Evolutionary conservation across 495 filamentous ascomycete species (phyloP), one percentile per base, ranked within the genome.

Genomic region (Venustampulla echinocandica): DNA sequence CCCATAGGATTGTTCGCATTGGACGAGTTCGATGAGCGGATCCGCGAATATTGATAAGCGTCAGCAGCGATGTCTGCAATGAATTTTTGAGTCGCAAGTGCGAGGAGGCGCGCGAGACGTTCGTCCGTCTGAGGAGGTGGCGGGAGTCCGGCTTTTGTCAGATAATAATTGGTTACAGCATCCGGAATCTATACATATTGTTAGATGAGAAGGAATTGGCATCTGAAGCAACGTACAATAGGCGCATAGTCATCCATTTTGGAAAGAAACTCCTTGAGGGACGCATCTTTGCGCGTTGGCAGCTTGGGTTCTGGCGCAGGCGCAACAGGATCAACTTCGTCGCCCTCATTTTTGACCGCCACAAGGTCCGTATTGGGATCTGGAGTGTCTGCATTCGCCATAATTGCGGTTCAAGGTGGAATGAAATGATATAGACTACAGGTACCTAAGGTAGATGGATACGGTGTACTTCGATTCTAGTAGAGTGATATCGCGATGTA

Each of bases 221-320:
- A n/a, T 20, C 13, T 9, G 34, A 10, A 20, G 23, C 25, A 47
- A 68, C 81, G 53, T 77, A 97, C 90, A 53, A 98, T 94, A 14
- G 92, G 92, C 36, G 92, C 89, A 67, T 95, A 96, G 53, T 98
- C 92, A 59, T 98, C 92, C 90, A 97, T 97, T 72, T 90, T 95
- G 28, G 73, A 69, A 9, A 98, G 63, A 58, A 98, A 95, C 59
- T 96, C 89, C 50, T 86, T 85, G 46, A 98, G 69, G 14, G 81
- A 89, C 1, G 82, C 84, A 64, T 98, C 92, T 62, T 97, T 97
- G 58, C 86, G 85, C 19, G 79, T 83, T 0, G 86, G 76, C 2
- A 71, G 38, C 55, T 63, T 72, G 1, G 67, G 45, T 3, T 75
- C 73, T 21, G 54, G 46, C 0, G 44, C 53, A 11, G 57, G 46